phyloP scores from a whole-genome alignment of 371 early-diverging fungal genomes.

The Mortierella sp. region DNA sequence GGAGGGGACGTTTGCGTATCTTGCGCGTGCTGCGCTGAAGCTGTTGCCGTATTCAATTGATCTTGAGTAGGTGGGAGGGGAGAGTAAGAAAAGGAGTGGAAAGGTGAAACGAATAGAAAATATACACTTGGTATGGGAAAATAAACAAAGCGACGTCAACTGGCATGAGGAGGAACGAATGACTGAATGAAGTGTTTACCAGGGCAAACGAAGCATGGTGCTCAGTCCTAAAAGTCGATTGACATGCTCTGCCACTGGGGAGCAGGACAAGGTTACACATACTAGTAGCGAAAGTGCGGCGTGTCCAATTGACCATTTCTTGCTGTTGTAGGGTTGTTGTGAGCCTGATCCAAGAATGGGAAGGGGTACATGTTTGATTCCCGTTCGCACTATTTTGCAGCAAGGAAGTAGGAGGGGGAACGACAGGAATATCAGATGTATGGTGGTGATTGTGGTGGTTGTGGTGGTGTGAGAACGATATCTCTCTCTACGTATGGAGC shows the following conservation, averaged over 20 bases:
- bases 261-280: background rate
- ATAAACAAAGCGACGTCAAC: background rate
- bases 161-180: background rate
- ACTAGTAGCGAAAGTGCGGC: background rate
- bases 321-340: background rate
- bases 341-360: background rate
- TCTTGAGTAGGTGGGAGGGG: constrained; percentile 22
- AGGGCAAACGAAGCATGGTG: background rate
- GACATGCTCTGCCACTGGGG: background rate
- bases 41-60: constrained; percentile 53
- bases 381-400: constrained; percentile 15
- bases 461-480: too few relatives aligned
- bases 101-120: background rate
- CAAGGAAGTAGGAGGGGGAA: background rate
- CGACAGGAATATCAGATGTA: background rate
- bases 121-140: background rate
- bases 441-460: background rate
- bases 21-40: constrained; percentile 61
- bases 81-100: background rate
- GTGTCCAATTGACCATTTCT: background rate
- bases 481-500: too few relatives aligned
- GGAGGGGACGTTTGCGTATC: constrained; percentile 79
- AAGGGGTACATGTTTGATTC: constrained; percentile 18
- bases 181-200: background rate
- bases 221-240: background rate